A percentile compares a stretch with the other conserved stretches of the same genome.
Evolutionary conservation across 2,329 filamentous ascomycete species (phyloP).

Genomic region (Clonostachys chloroleuca): DNA sequence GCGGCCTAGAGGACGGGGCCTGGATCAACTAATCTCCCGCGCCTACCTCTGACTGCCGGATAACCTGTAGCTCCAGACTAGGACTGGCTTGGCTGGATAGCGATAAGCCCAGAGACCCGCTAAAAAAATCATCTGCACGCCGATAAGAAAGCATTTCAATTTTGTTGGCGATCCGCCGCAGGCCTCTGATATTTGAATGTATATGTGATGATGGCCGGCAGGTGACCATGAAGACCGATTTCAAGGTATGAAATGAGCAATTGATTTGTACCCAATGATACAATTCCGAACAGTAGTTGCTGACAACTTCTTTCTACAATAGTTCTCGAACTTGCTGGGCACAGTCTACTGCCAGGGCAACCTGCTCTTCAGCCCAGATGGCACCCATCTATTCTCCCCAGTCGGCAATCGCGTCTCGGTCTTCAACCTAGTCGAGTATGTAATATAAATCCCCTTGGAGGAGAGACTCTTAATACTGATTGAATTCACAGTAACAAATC

Average conservation of each 20-base stretch:
- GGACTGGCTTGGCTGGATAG: background rate
- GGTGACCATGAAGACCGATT: slow-evolving; percentile 93
- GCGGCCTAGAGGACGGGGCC: background rate
- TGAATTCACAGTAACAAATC: slow-evolving; percentile 67
- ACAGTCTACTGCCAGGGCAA: slow-evolving; percentile 99
- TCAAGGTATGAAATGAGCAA: slow-evolving; percentile 64
- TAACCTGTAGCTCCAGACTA: background rate
- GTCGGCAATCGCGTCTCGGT: slow-evolving; percentile 95
- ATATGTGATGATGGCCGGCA: slow-evolving; percentile 20
- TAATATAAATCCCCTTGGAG: slow-evolving; percentile 1
- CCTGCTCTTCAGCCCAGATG: slow-evolving; percentile 92
- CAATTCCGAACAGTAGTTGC: background rate
- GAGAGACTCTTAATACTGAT: background rate
- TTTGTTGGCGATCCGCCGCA: slow-evolving; percentile 9
- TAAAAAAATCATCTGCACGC: slow-evolving; percentile 16
- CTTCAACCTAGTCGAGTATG: slow-evolving; percentile 92
- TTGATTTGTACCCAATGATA: background rate
- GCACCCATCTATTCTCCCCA: slow-evolving; percentile 89
- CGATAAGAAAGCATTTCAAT: slow-evolving; percentile 10
- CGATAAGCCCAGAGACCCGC: slow-evolving; percentile 3
- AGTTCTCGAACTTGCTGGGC: slow-evolving; percentile 98
- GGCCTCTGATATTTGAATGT: slow-evolving; percentile 13
- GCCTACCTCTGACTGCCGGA: slow-evolving; percentile 4
- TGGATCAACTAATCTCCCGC: slow-evolving; percentile 29
- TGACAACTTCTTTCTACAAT: slow-evolving; percentile 3